Conservation (phyloP, 2,329 filamentous ascomycete genomes). For the Fusarium torreyae region DNA sequence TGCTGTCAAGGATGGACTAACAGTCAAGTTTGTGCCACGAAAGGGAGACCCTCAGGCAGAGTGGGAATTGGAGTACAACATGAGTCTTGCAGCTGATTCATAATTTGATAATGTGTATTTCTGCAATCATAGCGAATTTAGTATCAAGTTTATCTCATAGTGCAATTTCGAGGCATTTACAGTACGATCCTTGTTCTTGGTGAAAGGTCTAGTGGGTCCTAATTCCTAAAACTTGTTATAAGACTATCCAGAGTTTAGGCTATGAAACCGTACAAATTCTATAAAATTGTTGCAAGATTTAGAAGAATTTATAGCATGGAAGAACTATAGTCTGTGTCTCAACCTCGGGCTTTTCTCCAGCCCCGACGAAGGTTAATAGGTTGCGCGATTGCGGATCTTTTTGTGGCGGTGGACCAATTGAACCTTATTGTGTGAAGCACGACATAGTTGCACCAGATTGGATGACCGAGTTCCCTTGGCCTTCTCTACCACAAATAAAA, state of each 20-base stretch:
- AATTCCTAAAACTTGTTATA: too few species aligned
- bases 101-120: background rate
- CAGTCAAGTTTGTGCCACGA: slow-evolving; percentile 41
- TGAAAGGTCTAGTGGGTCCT: too few species aligned
- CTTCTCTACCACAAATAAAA: background rate
- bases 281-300: too few species aligned
- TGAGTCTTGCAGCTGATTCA: slow-evolving; percentile 24
- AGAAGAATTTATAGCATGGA: too few species aligned
- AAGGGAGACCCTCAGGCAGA: slow-evolving; percentile 41
- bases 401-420: background rate
- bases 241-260: too few species aligned
- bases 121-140: slow-evolving; percentile 7
- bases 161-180: background rate
- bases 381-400: background rate
- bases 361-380: too few species aligned
- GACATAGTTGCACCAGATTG: background rate
- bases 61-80: slow-evolving; percentile 42
- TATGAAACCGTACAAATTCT: too few species aligned
- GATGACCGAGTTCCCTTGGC: background rate
- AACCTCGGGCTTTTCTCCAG: too few species aligned
- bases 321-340: too few species aligned
- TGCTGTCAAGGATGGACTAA: slow-evolving; percentile 45
- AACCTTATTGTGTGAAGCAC: background rate
- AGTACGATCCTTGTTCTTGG: background rate
- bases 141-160: background rate